Base-by-base conservation (phyloP, 768 basidiomycete genomes). In the Mycena amicta region DNA sequence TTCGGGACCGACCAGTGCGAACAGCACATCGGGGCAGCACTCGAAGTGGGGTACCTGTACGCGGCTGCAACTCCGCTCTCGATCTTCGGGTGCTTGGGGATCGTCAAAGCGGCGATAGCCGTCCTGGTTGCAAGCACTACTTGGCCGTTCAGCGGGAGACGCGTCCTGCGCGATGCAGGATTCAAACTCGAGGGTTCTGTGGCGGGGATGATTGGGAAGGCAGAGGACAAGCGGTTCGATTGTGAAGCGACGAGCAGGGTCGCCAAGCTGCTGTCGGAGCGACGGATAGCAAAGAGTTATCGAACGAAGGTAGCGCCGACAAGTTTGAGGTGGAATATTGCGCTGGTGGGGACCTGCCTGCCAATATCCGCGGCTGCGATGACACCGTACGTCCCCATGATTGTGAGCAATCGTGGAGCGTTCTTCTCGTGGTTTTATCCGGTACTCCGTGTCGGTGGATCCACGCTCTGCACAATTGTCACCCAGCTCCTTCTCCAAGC, bases 1-100 rank as follows among this genome's bases (percentile, higher is more conserved):
- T 25, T 61, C 5, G 60, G 60, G 12, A 61, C 60, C 20, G 60
- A 61, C 12, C 55, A 61, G 37, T 61, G 60, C 29, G 59, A 62
- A 37, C 16, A 27, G 20, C 61, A 62, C 27, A 20, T 62, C 6
- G 61, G 58, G 4, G 25, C 30, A 26, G 50, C 61, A 0, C 59
- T 62, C 3, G 39, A 55, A 16, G 13, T 25, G 3, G 61, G 61
- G 5, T 62, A 22, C 49, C 55, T 62, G 11, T 62, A 54, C 45
- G 58, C 57, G 5, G 61, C 61, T 18, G 61, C 52, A 4, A 30
- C 61, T 3, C 61, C 56, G 5, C 39, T 62, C 8, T 62, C 61
- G 1, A 60, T 61, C 13, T 62, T 62, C 27, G 61, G 59, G 13
- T 52, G 59, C 45, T 58, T 62, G 4, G 61, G 61, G 4, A 55